phyloP scores from a whole-genome alignment of 2,329 filamentous ascomycete genomes.

The Hypoxylon sp. region DNA sequence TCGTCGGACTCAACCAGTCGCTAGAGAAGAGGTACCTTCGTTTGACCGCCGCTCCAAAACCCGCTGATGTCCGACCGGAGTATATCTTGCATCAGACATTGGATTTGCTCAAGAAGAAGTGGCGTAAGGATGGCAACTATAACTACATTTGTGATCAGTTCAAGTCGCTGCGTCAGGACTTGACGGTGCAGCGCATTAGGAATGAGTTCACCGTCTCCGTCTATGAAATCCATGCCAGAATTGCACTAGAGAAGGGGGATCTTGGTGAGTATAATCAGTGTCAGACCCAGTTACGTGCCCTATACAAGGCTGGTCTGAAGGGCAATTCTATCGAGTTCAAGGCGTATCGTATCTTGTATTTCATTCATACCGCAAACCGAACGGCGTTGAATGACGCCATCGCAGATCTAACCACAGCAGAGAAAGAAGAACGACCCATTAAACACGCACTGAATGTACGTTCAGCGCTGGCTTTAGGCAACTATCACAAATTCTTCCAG shows the following conservation, averaged over 20 bases:
- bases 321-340: constrained; percentile 96
- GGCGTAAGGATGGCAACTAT: constrained; percentile 94
- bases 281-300: constrained; percentile 94
- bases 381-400: constrained; percentile 98
- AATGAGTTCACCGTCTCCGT: constrained; percentile 96
- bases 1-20: constrained; percentile 85
- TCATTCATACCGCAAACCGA: constrained; percentile 98
- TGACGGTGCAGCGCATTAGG: constrained; percentile 97
- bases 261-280: constrained; percentile 99
- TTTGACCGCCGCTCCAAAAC: constrained; percentile 89
- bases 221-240: constrained; percentile 97
- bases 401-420: constrained; percentile 98
- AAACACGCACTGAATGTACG: constrained; percentile 93
- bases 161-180: constrained; percentile 97
- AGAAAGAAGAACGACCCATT: constrained; percentile 87
- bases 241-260: constrained; percentile 97
- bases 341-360: constrained; percentile 99
- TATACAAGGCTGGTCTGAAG: constrained; percentile 89
- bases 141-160: constrained; percentile 99
- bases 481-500: constrained; percentile 98
- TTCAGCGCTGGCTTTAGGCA: constrained; percentile 90
- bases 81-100: constrained; percentile 84
- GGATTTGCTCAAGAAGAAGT: constrained; percentile 92
- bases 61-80: constrained; percentile 89
- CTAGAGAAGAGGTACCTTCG: constrained; percentile 97